phyloP scores from a whole-genome alignment of 2,329 filamentous ascomycete genomes.

The Drechslerella coelobrocha region DNA sequence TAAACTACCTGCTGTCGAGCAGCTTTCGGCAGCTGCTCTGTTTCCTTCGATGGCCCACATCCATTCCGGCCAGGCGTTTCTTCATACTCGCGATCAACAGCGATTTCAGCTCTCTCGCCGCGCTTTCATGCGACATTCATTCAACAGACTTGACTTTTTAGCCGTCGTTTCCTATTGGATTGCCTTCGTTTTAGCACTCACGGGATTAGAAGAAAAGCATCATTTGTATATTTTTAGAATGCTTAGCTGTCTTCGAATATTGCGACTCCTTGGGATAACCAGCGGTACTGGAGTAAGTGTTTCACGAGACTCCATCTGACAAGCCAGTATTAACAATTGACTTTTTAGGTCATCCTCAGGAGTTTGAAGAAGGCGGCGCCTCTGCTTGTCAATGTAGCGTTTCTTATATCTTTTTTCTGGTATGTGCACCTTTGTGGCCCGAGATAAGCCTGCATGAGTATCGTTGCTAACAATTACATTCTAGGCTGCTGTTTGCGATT shows the following conservation, averaged over 20 bases:
- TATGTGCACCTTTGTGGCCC: slow-evolving; percentile 6
- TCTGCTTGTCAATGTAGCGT: slow-evolving; percentile 87
- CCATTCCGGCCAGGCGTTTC: slow-evolving; percentile 44
- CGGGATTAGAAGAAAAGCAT: slow-evolving; percentile 70
- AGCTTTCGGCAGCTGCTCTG: slow-evolving; percentile 43
- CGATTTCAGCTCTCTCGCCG: slow-evolving; percentile 84
- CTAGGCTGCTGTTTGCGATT: slow-evolving; percentile 84
- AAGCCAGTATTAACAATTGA: no score
- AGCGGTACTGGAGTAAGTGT: slow-evolving; percentile 83
- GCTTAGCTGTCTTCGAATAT: slow-evolving; percentile 91
- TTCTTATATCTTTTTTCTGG: slow-evolving; percentile 97
- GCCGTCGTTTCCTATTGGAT: slow-evolving; percentile 97
- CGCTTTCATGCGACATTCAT: slow-evolving; percentile 91
- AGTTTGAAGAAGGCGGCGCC: slow-evolving; percentile 96
- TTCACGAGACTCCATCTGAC: slow-evolving; percentile 5
- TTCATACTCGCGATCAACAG: slow-evolving; percentile 71
- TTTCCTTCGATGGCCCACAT: slow-evolving; percentile 50
- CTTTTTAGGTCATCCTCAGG: slow-evolving; percentile 78
- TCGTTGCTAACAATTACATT: no score
- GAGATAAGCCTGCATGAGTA: no score
- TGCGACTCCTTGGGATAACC: slow-evolving; percentile 87
- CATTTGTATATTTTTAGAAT: slow-evolving; percentile 93
- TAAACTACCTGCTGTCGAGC: slow-evolving; percentile 45
- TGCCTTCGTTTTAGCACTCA: slow-evolving; percentile 75
- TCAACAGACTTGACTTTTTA: slow-evolving; percentile 93